Conservation (phyloP, 495 filamentous ascomycete genomes). For the Cenococcum geophilum region DNA sequence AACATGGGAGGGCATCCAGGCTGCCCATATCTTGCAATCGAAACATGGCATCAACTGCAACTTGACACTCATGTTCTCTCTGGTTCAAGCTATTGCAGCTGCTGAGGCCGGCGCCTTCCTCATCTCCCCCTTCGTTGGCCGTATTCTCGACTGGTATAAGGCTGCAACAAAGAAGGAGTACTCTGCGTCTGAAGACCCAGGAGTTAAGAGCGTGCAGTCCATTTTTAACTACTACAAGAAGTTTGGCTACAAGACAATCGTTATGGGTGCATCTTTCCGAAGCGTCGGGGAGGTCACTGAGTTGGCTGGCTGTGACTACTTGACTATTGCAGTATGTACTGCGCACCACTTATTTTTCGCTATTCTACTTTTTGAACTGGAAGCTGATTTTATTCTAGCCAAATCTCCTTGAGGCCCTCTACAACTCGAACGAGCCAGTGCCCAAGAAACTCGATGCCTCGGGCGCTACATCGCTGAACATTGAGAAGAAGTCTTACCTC, state of each 20-base stretch:
- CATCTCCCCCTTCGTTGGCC: constrained; percentile 98
- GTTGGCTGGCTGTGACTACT: constrained; percentile 95
- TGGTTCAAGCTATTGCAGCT: constrained; percentile 88
- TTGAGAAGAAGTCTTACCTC: constrained; percentile 87
- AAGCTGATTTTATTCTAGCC: constrained; percentile 48
- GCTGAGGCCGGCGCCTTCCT: constrained; percentile 97
- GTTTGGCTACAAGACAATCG: constrained; percentile 94
- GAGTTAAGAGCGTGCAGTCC: constrained; percentile 86
- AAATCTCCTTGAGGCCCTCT: constrained; percentile 87
- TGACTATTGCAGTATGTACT: constrained; percentile 83
- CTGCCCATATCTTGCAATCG: constrained; percentile 86
- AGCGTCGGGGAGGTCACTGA: constrained; percentile 95
- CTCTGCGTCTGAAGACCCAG: constrained; percentile 81
- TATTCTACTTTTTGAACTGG: not conserved
- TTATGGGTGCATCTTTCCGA: constrained; percentile 99
- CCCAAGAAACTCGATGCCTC: constrained; percentile 87
- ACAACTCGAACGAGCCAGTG: constrained; percentile 69
- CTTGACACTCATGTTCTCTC: constrained; percentile 98
- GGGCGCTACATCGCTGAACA: constrained; percentile 58
- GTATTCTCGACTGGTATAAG: constrained; percentile 99
- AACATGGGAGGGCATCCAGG: constrained; percentile 96
- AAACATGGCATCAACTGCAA: constrained; percentile 96
- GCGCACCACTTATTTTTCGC: not conserved
- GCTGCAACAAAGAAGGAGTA: constrained; percentile 89
- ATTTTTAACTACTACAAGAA: constrained; percentile 99